Percentiles rank a stretch among this genome's conserved stretches.
Evolutionary conservation across 768 basidiomycete genomes (phyloP).

Genomic region (Phlebiopsis flavidoalba): DNA sequence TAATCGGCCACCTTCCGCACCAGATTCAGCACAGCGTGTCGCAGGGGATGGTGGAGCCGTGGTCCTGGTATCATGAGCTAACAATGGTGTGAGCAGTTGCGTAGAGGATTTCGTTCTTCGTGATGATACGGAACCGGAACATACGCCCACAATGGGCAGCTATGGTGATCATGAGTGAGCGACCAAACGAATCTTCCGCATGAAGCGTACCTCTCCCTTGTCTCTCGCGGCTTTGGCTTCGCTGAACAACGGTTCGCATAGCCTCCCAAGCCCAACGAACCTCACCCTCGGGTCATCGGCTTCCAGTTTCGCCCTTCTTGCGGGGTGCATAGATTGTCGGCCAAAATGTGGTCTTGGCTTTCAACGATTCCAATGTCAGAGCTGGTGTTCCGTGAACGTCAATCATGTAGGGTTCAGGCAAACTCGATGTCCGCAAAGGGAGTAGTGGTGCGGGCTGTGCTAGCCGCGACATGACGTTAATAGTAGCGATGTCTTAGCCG

Average conservation of each 20-base stretch:
- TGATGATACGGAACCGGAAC: slow-evolving; percentile 52
- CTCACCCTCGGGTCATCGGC: slow-evolving; percentile 62
- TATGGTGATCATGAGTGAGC: slow-evolving; percentile 21
- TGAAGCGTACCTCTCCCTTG: slow-evolving; percentile 53
- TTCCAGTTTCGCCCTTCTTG: slow-evolving; percentile 60
- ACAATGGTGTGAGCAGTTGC: slow-evolving; percentile 31
- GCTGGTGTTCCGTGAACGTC: slow-evolving; percentile 69
- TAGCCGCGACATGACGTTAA: slow-evolving; percentile 37
- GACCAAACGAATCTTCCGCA: background rate
- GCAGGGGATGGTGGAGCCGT: slow-evolving; percentile 71
- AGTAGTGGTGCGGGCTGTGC: slow-evolving; percentile 44
- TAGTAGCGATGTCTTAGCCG: slow-evolving; percentile 47
- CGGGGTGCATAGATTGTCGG: slow-evolving; percentile 74
- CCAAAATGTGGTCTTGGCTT: slow-evolving; percentile 74
- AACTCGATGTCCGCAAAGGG: slow-evolving; percentile 42
- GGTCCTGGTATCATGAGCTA: slow-evolving; percentile 65
- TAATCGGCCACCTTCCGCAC: slow-evolving; percentile 62
- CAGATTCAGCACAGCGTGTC: slow-evolving; percentile 79
- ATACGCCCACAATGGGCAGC: slow-evolving; percentile 73
- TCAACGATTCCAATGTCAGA: slow-evolving; percentile 58
- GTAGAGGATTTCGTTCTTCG: slow-evolving; percentile 12
- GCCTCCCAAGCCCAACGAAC: slow-evolving; percentile 75
- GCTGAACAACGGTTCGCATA: slow-evolving; percentile 44
- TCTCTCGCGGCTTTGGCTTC: slow-evolving; percentile 43
- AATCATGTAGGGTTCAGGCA: slow-evolving; percentile 49